These are phyloP conservation scores for Salix exigua DNA, from an alignment of 345 rosid genomes.

Conservation along the genomic window DNA sequence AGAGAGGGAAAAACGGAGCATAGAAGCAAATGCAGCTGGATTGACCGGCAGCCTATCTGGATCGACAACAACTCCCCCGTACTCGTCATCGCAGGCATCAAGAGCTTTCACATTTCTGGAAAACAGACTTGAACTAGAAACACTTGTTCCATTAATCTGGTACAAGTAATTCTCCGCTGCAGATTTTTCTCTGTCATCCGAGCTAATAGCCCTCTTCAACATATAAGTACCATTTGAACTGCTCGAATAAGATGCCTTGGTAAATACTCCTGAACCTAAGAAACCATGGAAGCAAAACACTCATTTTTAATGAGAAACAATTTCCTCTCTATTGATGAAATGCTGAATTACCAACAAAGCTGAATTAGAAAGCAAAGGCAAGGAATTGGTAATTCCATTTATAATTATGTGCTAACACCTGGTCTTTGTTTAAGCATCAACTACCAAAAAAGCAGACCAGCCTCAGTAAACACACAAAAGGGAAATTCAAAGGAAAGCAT, in stretches of 20 bases:
- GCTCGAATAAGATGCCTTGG: conserved; percentile 39
- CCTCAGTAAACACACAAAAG: neutral
- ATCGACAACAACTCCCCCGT: conserved; percentile 81
- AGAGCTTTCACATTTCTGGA: conserved; percentile 41
- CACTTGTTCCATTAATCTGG: conserved; percentile 36
- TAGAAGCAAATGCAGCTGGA: conserved; percentile 41
- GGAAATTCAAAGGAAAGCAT: neutral
- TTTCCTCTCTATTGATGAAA: neutral
- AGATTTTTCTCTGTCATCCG: conserved; percentile 33
- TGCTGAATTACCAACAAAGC: neutral
- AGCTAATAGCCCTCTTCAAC: conserved; percentile 31
- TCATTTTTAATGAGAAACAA: neutral
- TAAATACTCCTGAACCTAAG: conserved; percentile 23
- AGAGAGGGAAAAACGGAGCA: conserved; percentile 51
- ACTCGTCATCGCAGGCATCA: conserved; percentile 62
- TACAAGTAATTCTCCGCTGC: conserved; percentile 28
- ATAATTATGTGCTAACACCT: too few species aligned
- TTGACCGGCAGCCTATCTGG: conserved; percentile 52
- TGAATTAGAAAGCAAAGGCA: neutral
- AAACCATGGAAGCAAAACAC: neutral
- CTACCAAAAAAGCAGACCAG: neutral
- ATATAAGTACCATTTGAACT: conserved; percentile 28
- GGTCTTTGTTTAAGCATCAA: too few species aligned
- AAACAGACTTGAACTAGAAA: conserved; percentile 31
- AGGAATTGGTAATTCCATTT: neutral